phyloP scores from a whole-genome alignment of 805 yeast genomes.

The Lipomyces chichibuensis region DNA sequence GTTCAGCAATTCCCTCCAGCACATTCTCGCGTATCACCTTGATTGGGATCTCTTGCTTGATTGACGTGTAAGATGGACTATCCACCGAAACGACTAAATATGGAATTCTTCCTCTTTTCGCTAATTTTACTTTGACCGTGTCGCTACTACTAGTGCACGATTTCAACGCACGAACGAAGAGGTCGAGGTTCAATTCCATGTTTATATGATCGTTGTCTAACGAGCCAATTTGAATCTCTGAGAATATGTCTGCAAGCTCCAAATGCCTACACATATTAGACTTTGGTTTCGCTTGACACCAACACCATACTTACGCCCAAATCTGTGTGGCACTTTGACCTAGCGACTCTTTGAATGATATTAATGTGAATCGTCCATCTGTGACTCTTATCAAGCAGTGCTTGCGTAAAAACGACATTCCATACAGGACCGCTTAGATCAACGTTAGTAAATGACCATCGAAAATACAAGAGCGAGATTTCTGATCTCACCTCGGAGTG shows the following conservation, averaged over 20 bases:
- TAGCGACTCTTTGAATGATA: slow-evolving; percentile 54
- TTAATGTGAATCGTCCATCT: slow-evolving; percentile 49
- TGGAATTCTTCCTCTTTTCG: slow-evolving; percentile 49
- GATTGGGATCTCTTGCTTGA: slow-evolving; percentile 60
- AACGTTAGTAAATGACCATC: background rate
- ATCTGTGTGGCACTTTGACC: slow-evolving; percentile 60
- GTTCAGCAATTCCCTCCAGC: slow-evolving; percentile 62
- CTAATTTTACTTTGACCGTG: slow-evolving; percentile 37
- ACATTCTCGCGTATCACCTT: slow-evolving; percentile 59
- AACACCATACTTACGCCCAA: slow-evolving; percentile 49
- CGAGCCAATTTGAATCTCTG: slow-evolving; percentile 10
- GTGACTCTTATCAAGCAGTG: slow-evolving; percentile 61
- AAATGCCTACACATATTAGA: slow-evolving; percentile 8
- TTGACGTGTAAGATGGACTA: slow-evolving; percentile 58
- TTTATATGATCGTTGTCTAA: slow-evolving; percentile 57
- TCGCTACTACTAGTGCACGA: slow-evolving; percentile 54
- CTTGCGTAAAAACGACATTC: slow-evolving; percentile 56
- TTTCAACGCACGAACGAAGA: slow-evolving; percentile 59
- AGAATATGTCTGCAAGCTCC: slow-evolving; percentile 21
- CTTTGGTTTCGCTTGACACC: background rate
- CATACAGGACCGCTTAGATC: slow-evolving; percentile 9
- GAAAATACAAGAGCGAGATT: background rate
- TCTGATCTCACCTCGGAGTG: slow-evolving; percentile 9
- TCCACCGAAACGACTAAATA: slow-evolving; percentile 59
- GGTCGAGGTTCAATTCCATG: slow-evolving; percentile 65